Conservation (phyloP, 2,329 filamentous ascomycete species). For the Alternaria infectoria region DNA sequence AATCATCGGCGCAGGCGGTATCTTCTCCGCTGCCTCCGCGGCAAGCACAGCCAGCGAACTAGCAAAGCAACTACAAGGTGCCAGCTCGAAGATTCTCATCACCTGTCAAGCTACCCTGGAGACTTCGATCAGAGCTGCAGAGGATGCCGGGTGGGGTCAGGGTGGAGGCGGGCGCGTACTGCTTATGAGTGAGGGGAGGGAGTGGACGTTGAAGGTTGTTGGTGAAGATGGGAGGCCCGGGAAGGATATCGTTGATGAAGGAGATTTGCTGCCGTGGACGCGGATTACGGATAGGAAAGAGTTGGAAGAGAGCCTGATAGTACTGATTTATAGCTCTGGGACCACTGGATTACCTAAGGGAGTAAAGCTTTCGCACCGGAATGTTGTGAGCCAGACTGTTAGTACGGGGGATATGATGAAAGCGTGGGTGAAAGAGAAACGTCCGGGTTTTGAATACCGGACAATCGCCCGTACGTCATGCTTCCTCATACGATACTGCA, state of each 20-base stretch:
- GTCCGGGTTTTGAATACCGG: constrained; percentile 43
- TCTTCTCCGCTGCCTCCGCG: constrained; percentile 63
- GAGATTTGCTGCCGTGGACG: constrained; percentile 59
- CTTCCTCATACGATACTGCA: background rate
- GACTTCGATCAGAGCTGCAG: constrained; percentile 57
- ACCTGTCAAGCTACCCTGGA: constrained; percentile 58
- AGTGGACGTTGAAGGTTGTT: constrained; percentile 44
- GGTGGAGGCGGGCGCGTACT: constrained; percentile 55
- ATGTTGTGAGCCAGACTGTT: constrained; percentile 51
- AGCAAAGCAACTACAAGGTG: constrained; percentile 55
- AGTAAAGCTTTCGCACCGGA: constrained; percentile 53
- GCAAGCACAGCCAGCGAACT: constrained; percentile 60
- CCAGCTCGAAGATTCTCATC: constrained; percentile 52
- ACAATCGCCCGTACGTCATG: constrained; percentile 47
- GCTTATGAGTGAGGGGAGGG: constrained; percentile 54
- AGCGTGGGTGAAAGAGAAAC: constrained; percentile 27
- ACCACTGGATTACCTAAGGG: constrained; percentile 58
- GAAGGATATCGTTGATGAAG: constrained; percentile 37
- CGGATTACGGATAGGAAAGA: constrained; percentile 58
- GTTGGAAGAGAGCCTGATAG: constrained; percentile 55
- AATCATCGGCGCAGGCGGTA: constrained; percentile 64
- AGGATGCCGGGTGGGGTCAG: constrained; percentile 51
- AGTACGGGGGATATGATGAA: constrained; percentile 43
- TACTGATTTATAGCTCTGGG: constrained; percentile 56
- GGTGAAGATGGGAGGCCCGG: constrained; percentile 33